phyloP scores from a whole-genome alignment of 768 basidiomycete genomes.

The Lactarius akahatsu region DNA sequence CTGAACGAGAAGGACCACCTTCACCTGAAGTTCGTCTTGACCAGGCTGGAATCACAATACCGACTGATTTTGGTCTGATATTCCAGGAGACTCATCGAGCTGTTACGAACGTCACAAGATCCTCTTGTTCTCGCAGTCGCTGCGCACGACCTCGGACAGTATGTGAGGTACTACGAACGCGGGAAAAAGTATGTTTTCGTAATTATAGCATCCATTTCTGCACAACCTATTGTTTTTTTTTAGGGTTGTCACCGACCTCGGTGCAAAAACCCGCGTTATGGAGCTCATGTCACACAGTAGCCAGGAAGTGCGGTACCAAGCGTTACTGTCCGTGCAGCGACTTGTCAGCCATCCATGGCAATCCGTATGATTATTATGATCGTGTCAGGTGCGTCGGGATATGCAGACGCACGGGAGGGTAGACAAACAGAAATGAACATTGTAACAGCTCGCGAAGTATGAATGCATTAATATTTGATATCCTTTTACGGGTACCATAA shows the following conservation, averaged over 20 bases:
- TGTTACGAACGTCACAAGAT: conserved; percentile 70
- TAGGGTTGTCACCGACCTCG: conserved; percentile 66
- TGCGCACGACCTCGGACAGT: conserved; percentile 90
- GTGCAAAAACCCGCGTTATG: conserved; percentile 85
- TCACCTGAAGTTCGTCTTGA: conserved; percentile 66
- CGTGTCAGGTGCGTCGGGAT: not conserved
- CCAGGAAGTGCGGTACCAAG: conserved; percentile 89
- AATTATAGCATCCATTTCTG: not conserved
- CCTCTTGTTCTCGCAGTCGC: conserved; percentile 86
- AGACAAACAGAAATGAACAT: conserved; percentile 4
- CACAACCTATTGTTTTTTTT: conserved; percentile 3
- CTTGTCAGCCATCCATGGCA: conserved; percentile 90
- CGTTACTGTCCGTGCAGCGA: conserved; percentile 85
- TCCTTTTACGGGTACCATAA: not conserved
- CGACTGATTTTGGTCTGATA: not conserved
- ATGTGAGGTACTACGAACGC: conserved; percentile 86
- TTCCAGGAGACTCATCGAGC: conserved; percentile 65
- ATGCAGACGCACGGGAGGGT: not conserved
- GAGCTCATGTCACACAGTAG: conserved; percentile 89
- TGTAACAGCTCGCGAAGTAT: conserved; percentile 17
- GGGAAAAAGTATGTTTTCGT: conserved; percentile 76
- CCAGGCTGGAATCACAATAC: not conserved
- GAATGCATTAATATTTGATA: conserved; percentile 20
- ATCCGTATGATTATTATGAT: conserved; percentile 49
- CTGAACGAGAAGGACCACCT: conserved; percentile 83